Base-by-base conservation (phyloP, 2,329 filamentous ascomycete genomes). In the Colletotrichum chrysophilum region DNA sequence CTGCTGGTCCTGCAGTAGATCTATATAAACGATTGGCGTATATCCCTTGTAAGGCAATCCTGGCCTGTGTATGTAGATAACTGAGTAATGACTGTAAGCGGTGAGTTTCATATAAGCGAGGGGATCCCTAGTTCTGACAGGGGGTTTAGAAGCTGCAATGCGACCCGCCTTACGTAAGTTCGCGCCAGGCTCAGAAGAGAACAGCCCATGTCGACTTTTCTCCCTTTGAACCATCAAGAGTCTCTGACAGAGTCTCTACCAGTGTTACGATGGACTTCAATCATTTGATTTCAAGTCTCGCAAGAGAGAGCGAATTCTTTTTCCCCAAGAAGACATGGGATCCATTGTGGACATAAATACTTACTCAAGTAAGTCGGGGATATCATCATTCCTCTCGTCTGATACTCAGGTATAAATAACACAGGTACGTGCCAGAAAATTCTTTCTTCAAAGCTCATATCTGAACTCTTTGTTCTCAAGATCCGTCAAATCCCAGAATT, bases 401-500 rank as follows among this genome's bases (percentile, higher is more conserved):
- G 43, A 52, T 13, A 21, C 43, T 52, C 43, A 52, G 10, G 10
- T 13, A 21, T 21, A 7, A 7, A 21, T 21, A 7, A 7, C n/a
- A 52, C 4, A 52, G 10, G 12, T 21, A 13, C n/a, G 12, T 52
- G 43, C n/a, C n/a, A 52, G n/a, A 4, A 4, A 21, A 7, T 2
- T 4, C 10, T 21, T 52, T 52, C 3, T n/a, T 55, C 66, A 73
- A 18, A 75, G 12, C 43, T 73, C 64, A 7, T 73, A 75, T 12
- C 73, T 48, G 83, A 94, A 94, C 79, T 94, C 92, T 75, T 94
- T 91, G 78, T 94, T 94, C 84, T 92, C 85, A 21, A 89, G 83
- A 81, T 94, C 93, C 1, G 92, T 93, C 77, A 93, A 79, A 82
- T 94, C 92, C 78, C 89, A 81, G 66, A 91, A 89, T 91, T 91